A percentile compares a stretch with the other conserved stretches of the same genome.
Conservation (phyloP, 768 basidiomycete genomes). For the Crassisporium funariophilum region DNA sequence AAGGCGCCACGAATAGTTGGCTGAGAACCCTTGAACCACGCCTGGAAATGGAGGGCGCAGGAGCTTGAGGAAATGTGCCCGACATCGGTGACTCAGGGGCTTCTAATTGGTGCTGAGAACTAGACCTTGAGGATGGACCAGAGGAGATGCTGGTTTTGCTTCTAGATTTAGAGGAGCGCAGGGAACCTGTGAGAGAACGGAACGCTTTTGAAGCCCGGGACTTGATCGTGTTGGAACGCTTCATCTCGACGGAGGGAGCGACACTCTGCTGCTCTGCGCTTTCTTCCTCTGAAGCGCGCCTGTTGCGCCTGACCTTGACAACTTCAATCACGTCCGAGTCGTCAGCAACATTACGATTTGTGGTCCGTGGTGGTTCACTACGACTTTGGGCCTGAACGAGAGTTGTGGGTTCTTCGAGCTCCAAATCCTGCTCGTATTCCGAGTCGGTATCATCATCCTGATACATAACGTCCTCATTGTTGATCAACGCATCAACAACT, state of each 20-base stretch:
- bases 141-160: conserved; percentile 38
- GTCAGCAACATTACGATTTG: conserved; percentile 31
- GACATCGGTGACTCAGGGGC: conserved; percentile 9
- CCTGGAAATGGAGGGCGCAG: conserved; percentile 38
- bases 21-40: conserved; percentile 40
- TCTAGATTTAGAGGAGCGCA: conserved; percentile 33
- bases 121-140: conserved; percentile 17
- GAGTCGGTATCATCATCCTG: conserved; percentile 26
- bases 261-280: conserved; percentile 4
- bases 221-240: conserved; percentile 44
- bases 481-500: conserved; percentile 33
- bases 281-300: conserved; percentile 3
- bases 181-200: conserved; percentile 21
- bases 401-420: conserved; percentile 19
- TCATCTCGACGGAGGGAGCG: conserved; percentile 22
- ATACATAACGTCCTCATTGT: conserved; percentile 18
- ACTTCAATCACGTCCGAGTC: conserved; percentile 65
- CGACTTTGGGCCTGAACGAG: conserved; percentile 15
- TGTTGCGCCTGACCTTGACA: conserved; percentile 51
- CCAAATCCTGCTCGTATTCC: conserved; percentile 25
- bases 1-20: conserved; percentile 35
- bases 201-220: conserved; percentile 44
- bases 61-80: conserved; percentile 25
- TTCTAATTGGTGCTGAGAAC: conserved; percentile 12
- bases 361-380: conserved; percentile 13